phyloP scores from a whole-genome alignment of 345 rosid species.

The Rhizophora apiculata region DNA sequence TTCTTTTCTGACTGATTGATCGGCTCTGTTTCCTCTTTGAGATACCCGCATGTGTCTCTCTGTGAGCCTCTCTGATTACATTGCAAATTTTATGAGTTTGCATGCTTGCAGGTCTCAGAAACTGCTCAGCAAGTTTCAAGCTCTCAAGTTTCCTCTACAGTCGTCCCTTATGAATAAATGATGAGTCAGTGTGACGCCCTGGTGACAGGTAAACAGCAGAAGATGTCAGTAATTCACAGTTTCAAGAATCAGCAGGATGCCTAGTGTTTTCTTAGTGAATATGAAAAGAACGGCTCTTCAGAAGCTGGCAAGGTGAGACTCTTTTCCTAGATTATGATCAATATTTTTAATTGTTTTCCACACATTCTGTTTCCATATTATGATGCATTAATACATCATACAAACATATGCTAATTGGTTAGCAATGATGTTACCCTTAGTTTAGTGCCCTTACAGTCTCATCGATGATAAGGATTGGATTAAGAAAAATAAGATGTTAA shows the following conservation, averaged over 20 bases:
- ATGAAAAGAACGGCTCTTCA: constrained; percentile 31
- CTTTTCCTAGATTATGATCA: neutral
- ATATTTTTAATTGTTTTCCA: neutral
- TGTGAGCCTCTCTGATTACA: neutral
- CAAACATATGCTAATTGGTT: neutral
- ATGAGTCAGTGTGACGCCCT: constrained; percentile 91
- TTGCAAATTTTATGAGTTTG: constrained; percentile 5
- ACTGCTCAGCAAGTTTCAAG: constrained; percentile 86
- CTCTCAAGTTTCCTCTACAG: constrained; percentile 58
- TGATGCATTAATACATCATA: neutral
- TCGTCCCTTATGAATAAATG: constrained; percentile 84
- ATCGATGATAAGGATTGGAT: neutral
- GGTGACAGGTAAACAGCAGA: constrained; percentile 75
- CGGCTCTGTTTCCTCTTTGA: neutral
- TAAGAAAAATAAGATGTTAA: no score
- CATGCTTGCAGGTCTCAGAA: constrained; percentile 60
- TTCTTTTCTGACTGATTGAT: neutral
- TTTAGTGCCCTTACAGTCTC: neutral
- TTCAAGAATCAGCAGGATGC: constrained; percentile 55
- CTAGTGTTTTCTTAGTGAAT: constrained; percentile 41
- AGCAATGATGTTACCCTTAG: neutral
- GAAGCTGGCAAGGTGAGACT: constrained; percentile 46
- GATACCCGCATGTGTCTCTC: neutral
- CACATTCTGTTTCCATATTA: neutral
- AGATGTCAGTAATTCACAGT: constrained; percentile 87